Evolutionary conservation across 345 rosid genomes (phyloP), one percentile per base, ranked within the genome.

Genomic region (Xanthoceras sorbifolium): DNA sequence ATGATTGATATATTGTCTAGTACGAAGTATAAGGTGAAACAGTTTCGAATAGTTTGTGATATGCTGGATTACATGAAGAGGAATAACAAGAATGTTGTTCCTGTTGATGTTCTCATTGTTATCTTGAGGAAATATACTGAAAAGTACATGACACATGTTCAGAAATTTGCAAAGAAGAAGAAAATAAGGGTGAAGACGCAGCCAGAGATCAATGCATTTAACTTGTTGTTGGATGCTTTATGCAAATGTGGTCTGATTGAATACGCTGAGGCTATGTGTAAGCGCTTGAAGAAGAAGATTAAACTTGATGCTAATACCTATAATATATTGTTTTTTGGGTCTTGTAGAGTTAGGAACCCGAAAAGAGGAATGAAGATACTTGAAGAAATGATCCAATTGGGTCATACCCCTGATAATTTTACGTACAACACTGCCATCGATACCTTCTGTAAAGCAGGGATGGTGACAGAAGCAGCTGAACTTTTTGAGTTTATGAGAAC

Each of bases 31-130:
- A 92, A 90, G 86, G 85, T 77, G 67, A 92, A 86, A 82, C 97
- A 89, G 79, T 96, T 93, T 82, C 84, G 94, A 70, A 84, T 96
- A 22, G 87, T 93, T 11, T 88, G 94, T 60, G 97, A 88, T 79
- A 82, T 96, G 92, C 85, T 96, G 36, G 97, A 93, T 85, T 87
- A 90, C 86, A 84, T 86, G 95, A 96, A 96, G 83, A 83, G 97
- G 80, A 89, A 72, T 75, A 67, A 80, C 29, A 90, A 83, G 81
- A 83, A 68, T 9, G 61, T 77, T 0, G 90, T 92, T 50, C 97
- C 97, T 2, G 68, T 81, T 0, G 97, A 92, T 64, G 88, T 85
- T 67, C 72, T 94, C 75, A 15, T 92, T 17, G 77, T 65, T 61
- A 89, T 91, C 61, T 83, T 96, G 71, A 92, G 89, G 60, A 85